Conservation (phyloP, 208 protist genomes). For the Wallacemonas rigidus region DNA sequence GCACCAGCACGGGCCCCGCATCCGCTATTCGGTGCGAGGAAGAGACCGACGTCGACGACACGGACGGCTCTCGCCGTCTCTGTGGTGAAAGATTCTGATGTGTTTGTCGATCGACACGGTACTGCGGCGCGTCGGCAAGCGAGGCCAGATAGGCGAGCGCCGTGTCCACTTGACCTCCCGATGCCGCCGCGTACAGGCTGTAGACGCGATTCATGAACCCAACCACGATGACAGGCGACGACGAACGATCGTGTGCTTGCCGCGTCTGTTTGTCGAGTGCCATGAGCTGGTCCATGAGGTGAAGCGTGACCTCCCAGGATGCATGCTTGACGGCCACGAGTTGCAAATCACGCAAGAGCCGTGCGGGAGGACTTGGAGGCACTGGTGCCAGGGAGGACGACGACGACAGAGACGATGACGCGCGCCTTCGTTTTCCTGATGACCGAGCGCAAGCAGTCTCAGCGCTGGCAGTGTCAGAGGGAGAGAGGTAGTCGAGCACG, state of each 20-base stretch:
- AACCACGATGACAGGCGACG: no score
- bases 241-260: not conserved
- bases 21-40: no score
- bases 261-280: conserved; percentile 28
- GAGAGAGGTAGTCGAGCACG: conserved; percentile 41
- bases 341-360: conserved; percentile 65
- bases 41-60: no score
- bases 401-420: not conserved
- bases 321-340: conserved; percentile 70
- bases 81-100: no score
- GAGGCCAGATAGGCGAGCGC: conserved; percentile 23
- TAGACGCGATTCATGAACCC: conserved; percentile 83
- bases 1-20: no score
- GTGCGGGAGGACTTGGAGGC: conserved; percentile 14
- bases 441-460: no score
- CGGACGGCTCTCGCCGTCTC: no score
- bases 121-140: conserved; percentile 24
- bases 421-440: no score
- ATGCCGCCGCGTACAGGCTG: conserved; percentile 66
- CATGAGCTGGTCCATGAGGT: conserved; percentile 32
- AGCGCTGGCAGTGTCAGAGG: not conserved
- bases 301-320: conserved; percentile 61
- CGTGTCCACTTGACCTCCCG: conserved; percentile 38
- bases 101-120: not conserved
- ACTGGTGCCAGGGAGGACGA: not conserved